Evolutionary conservation across 306 rosid genomes (phyloP).

Genomic region (Sesbania bispinosa): DNA sequence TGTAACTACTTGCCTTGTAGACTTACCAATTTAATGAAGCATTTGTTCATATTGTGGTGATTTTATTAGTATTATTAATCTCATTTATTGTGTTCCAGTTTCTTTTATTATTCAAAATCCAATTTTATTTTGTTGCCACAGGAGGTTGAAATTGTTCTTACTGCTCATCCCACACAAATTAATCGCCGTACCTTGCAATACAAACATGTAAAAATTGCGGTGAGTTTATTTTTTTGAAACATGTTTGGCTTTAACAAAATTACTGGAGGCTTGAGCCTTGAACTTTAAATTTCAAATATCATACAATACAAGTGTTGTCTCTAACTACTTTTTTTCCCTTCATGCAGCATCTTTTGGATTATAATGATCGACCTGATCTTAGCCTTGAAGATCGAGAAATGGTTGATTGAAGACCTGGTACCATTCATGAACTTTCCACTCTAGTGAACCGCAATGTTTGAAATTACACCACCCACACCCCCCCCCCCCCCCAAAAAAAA

Average conservation of each 20-base stretch:
- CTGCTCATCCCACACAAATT: slow-evolving; percentile 98
- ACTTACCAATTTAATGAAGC: background rate
- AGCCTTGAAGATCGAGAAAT: slow-evolving; percentile 75
- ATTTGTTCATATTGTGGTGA: background rate
- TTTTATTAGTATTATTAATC: too few relatives aligned
- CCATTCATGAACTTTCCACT: slow-evolving; percentile 22
- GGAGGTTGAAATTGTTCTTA: slow-evolving; percentile 96
- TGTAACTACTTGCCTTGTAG: background rate
- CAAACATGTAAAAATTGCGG: slow-evolving; percentile 83
- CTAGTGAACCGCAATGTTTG: background rate
- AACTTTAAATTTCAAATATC: slow-evolving; percentile 21
- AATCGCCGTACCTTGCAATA: slow-evolving; percentile 95
- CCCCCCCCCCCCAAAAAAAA: too few relatives aligned
- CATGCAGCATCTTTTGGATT: slow-evolving; percentile 78
- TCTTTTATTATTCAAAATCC: slow-evolving; percentile 3
- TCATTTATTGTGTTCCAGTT: background rate
- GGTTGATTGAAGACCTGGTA: slow-evolving; percentile 94
- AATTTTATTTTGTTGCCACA: slow-evolving; percentile 25
- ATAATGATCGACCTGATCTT: slow-evolving; percentile 79
- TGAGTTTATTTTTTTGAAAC: slow-evolving; percentile 31
- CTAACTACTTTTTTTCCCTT: slow-evolving; percentile 19
- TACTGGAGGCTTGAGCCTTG: background rate
- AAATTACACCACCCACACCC: too few relatives aligned
- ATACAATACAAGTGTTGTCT: slow-evolving; percentile 3
- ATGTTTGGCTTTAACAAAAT: background rate